Evolutionary conservation across 2,329 filamentous ascomycete species (phyloP), one percentile per base, ranked within the genome.

Genomic region (Talaromyces sp.): DNA sequence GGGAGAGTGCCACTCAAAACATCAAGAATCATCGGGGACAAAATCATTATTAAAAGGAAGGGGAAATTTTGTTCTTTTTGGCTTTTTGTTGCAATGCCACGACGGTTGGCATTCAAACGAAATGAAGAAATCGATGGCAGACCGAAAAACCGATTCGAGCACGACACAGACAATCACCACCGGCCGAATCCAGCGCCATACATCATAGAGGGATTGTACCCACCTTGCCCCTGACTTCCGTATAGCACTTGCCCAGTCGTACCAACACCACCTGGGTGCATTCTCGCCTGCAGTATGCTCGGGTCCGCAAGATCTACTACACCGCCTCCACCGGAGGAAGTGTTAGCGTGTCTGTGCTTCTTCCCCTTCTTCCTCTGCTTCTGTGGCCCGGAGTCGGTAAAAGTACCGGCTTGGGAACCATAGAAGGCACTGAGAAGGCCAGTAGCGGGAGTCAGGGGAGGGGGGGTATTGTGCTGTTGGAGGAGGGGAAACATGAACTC

Each of bases 271-370:
- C 87, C 89, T 82, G 94, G 90, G 80, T 95, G 92, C 85, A 96
- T 89, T 85, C 92, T 91, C 79, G 91, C 91, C 84, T 96, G 92
- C 85, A 97, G 88, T 85, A 97, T 97, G 85, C 91, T 96, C 85
- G 93, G 93, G 91, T 97, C 92, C 85, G 90, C 91, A 92, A 96
- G 91, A 95, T 97, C 92, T 83, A 95, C 92, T 93, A 97, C 87
- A 84, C 91, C 92, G 90, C 91, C 91, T 87, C 92, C 92, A 87
- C 92, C 96, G 88, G 93, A 97, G 90, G 92, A 96, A 93, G 93
- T 97, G 91, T 97, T 96, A 94, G 92, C 93, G 88, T 97, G 92
- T 88, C 92, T 95, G 85, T 97, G 93, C 91, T 97, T 97, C 88
- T 96, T 97, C 84, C 92, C 92, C 91, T 96, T 96, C 87, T 96